Evolutionary conservation across 192 early-diverging fungal genomes (phyloP).

Genomic region (Chytriomyces confervae): DNA sequence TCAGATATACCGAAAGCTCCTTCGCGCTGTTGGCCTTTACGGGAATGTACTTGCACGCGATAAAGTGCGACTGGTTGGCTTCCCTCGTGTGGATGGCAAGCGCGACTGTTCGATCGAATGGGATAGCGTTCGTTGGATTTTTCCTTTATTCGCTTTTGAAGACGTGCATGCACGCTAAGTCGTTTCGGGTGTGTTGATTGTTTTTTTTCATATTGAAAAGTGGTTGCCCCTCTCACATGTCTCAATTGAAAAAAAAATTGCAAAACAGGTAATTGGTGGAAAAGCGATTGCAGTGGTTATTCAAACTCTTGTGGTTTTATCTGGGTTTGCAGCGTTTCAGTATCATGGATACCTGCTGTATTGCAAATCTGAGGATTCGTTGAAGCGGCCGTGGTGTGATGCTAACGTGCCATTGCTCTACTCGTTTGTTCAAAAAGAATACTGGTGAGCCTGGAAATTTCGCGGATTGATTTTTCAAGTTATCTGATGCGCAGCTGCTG

Average conservation of each 20-base stretch:
- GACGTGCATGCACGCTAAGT: not conserved
- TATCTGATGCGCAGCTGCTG: not conserved
- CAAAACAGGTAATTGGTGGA: too few relatives aligned
- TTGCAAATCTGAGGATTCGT: slow-evolving; percentile 49
- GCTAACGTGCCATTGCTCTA: slow-evolving; percentile 69
- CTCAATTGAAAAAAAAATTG: not conserved
- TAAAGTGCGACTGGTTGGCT: slow-evolving; percentile 59
- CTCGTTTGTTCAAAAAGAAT: slow-evolving; percentile 81
- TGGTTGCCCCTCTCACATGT: not conserved
- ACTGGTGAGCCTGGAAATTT: slow-evolving; percentile 69
- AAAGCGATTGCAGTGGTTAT: not conserved
- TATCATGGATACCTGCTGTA: slow-evolving; percentile 53
- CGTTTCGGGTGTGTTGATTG: not conserved
- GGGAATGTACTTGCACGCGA: slow-evolving; percentile 68
- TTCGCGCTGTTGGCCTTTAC: slow-evolving; percentile 81
- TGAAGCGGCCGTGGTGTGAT: slow-evolving; percentile 74
- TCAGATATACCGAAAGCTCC: slow-evolving; percentile 78
- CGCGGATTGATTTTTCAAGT: slow-evolving; percentile 3
- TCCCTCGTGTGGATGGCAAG: slow-evolving; percentile 69
- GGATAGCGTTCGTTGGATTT: slow-evolving; percentile 80
- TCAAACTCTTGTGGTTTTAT: slow-evolving; percentile 18
- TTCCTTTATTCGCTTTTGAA: slow-evolving; percentile 73
- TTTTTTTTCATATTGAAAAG: slow-evolving; percentile 18
- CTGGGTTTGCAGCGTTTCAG: slow-evolving; percentile 39
- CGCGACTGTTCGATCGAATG: slow-evolving; percentile 77